Percentiles rank a stretch among this genome's conserved stretches.
phyloP scores from a whole-genome alignment of 768 basidiomycete genomes.

The Mycena leptocephala region DNA sequence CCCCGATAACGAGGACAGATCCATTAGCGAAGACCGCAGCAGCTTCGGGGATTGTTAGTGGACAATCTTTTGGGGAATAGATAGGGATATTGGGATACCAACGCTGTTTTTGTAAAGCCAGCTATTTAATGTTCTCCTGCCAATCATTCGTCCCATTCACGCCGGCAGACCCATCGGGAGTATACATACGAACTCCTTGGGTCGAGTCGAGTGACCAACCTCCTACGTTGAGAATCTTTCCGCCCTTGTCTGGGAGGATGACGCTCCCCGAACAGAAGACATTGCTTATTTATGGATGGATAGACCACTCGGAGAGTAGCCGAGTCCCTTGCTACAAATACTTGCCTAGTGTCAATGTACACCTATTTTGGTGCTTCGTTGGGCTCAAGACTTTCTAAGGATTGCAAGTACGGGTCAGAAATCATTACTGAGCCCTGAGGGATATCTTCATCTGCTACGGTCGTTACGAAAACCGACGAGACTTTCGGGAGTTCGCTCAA shows the following conservation, averaged over 20 bases:
- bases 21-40: constrained; percentile 82
- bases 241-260: constrained; percentile 83
- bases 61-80: background rate
- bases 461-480: no score
- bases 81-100: constrained; percentile 52
- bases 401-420: no score
- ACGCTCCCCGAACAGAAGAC: constrained; percentile 87
- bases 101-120: constrained; percentile 65
- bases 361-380: no score
- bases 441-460: no score
- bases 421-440: no score
- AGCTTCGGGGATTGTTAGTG: constrained; percentile 66
- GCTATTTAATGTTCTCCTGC: constrained; percentile 77
- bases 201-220: constrained; percentile 84
- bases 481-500: no score
- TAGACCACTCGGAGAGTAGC: no score
- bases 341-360: no score
- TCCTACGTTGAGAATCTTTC: constrained; percentile 75
- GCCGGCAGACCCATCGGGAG: constrained; percentile 77
- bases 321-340: no score
- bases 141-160: constrained; percentile 85
- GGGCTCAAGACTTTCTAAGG: no score
- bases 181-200: constrained; percentile 81
- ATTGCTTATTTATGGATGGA: no score
- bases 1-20: constrained; percentile 67